Evolutionary conservation across 1,284 basidiomycete species (phyloP), one percentile per base, ranked within the genome.

Genomic region (Xanthoconium separans): DNA sequence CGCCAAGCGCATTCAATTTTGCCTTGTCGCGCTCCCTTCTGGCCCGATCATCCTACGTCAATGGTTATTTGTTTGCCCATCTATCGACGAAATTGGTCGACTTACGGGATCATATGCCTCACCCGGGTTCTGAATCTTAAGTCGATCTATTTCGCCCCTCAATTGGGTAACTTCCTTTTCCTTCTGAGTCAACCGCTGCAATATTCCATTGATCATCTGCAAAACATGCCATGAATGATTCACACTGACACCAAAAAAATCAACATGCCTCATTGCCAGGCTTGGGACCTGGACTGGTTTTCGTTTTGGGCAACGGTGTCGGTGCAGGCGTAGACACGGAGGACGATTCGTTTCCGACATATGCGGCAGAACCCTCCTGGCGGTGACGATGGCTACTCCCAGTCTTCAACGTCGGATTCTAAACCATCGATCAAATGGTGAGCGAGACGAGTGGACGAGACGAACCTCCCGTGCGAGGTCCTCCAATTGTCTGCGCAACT

Each of bases 81-180:
- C 22, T 10, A 27, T 47, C 13, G 42, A 52, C 2, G 54, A 34
- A n/a, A 33, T 4, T 4, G 10, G 2, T 36, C 10, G 16, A 64
- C 85, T 51, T 64, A 90, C 88, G 47, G 76, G 74, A 58, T 88
- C 84, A 33, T 79, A 73, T 6, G 70, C 68, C 50, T 89, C 85
- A 9, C 61, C 66, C 2, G 81, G 81, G 66, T 81, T 82, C 63
- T 82, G 79, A 4, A 75, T 72, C 56, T 80, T 82, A 54, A 83
- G 71, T 30, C 79, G 77, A 57, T 89, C 89, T 9, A 94, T 70
- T 61, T 93, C 89, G 4, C 80, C 77, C 65, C 87, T 85, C 6
- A 95, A 76, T 54, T 87, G 83, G 8, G 84, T 68, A 2, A 92
- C 89, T 67, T 93, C 84, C 65, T 90, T 93, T 73, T 95, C 93